Percentiles rank a stretch among this genome's conserved stretches.
These are phyloP conservation scores for Amanita fuliginea DNA, from an alignment of 768 basidiomycete genomes.

Conservation along the genomic window DNA sequence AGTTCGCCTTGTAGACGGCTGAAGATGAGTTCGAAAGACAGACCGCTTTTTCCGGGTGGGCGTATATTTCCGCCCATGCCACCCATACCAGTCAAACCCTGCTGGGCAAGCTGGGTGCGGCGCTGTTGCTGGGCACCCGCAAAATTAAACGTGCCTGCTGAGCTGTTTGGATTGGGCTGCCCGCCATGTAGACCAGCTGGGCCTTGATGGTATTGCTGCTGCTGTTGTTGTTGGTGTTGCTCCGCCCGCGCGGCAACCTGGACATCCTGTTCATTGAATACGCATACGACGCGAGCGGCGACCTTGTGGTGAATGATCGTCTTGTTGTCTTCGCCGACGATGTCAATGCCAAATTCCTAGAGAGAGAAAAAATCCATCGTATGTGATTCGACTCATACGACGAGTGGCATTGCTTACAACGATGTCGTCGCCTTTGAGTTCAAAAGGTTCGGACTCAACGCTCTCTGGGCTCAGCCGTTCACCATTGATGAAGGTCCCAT, in stretches of 20 bases:
- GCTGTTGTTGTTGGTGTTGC: conserved; percentile 47
- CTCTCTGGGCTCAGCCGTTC: conserved; percentile 86
- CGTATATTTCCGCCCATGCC: conserved; percentile 67
- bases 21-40: conserved; percentile 89
- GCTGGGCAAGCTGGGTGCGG: conserved; percentile 45
- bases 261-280: conserved; percentile 80
- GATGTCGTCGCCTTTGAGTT: conserved; percentile 91
- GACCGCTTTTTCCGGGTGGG: conserved; percentile 70
- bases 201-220: conserved; percentile 25
- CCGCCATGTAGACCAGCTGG: conserved; percentile 12
- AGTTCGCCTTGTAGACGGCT: conserved; percentile 84
- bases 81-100: conserved; percentile 59
- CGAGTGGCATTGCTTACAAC: conserved; percentile 51
- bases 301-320: conserved; percentile 99
- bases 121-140: conserved; percentile 34
- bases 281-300: conserved; percentile 85
- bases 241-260: conserved; percentile 62
- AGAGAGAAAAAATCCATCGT: conserved; percentile 7
- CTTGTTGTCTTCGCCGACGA: conserved; percentile 96
- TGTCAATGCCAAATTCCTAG: conserved; percentile 99
- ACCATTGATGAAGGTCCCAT: conserved; percentile 97
- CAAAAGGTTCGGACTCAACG: conserved; percentile 83
- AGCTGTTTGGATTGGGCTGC: conserved; percentile 12
- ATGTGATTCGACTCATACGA: background rate
- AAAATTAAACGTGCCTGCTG: conserved; percentile 9